Conservation (phyloP, 192 early-diverging fungal genomes). For the Chytriomyces sp. region DNA sequence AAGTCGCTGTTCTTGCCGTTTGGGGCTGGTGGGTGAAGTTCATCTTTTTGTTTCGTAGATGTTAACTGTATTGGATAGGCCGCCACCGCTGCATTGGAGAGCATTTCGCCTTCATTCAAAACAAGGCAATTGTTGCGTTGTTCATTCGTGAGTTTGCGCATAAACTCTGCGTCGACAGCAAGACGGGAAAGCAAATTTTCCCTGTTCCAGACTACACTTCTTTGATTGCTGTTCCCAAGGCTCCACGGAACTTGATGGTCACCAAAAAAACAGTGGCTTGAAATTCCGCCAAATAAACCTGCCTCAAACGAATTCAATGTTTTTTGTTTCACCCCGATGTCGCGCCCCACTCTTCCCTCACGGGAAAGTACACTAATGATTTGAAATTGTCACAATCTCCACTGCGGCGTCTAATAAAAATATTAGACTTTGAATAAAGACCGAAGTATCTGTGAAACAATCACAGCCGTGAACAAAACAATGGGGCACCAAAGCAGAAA, state of each 20-base stretch:
- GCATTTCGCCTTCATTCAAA: constrained; percentile 91
- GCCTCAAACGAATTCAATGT: neutral
- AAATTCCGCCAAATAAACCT: neutral
- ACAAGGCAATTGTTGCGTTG: constrained; percentile 88
- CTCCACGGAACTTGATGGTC: constrained; percentile 29
- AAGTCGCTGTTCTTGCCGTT: constrained; percentile 90
- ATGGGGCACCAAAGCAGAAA: neutral
- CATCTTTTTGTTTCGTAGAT: neutral
- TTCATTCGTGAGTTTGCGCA: constrained; percentile 81
- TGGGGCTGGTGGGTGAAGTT: constrained; percentile 72
- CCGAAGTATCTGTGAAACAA: too few relatives aligned
- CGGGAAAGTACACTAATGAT: too few relatives aligned
- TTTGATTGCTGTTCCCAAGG: constrained; percentile 85
- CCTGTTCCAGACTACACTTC: constrained; percentile 86
- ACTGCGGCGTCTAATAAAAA: too few relatives aligned
- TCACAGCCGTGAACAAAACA: too few relatives aligned
- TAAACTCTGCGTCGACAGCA: constrained; percentile 56
- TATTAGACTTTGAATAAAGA: too few relatives aligned
- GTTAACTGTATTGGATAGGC: constrained; percentile 38
- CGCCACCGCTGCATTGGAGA: constrained; percentile 99
- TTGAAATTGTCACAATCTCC: too few relatives aligned
- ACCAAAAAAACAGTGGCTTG: constrained; percentile 20
- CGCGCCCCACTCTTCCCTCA: too few relatives aligned
- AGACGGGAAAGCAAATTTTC: constrained; percentile 59
- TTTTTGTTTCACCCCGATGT: neutral